Base-by-base conservation (phyloP, 106 monocot species). In the Phalaenopsis equestris region DNA sequence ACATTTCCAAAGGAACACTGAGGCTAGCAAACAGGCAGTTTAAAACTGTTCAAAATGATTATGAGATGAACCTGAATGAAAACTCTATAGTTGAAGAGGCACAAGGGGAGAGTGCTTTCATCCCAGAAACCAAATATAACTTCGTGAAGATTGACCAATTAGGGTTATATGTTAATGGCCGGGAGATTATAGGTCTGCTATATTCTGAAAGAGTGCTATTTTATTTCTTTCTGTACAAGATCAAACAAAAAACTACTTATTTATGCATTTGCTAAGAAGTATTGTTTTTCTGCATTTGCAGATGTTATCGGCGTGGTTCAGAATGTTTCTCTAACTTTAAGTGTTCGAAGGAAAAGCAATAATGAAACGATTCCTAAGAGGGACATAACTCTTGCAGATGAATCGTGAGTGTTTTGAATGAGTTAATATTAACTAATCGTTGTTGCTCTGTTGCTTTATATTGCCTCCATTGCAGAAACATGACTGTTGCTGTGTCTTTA, bases 31-130 rank as follows among this genome's bases (percentile, higher is more conserved):
- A 99, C 75, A 93, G 90, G 56, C 91, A 91, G 80, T 99, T 95
- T 49, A 95, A 84, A 81, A 99, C 95, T 14, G 99, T 99, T 45
- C 82, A 84, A 78, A 99, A 99, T 88, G 99, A 99, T 78, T 99
- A 99, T 80, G 99, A 95, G 84, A 93, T 99, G 99, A 93, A 80
- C 9, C 72, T 99, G 41, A 93, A 95, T 90, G 99, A 99, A 78
- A 93, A 90, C 70, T 89, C 99, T 37, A 83, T 93, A 76, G 90
- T 95, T 87, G 99, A 99, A 81, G 95, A 93, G 82, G 89, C 88
- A 11, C 81, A 78, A 78, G 93, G 91, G 73, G 88, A 86, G 49
- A 45, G 48, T 5, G 12, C 85, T 65, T 94, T 93, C 65, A 82
- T 94, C 72, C 94, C 98, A 23, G 90, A 90, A 73, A 87, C 86